These are phyloP conservation scores for Prunus mume DNA, from an alignment of 306 rosid species.

Conservation along the genomic window DNA sequence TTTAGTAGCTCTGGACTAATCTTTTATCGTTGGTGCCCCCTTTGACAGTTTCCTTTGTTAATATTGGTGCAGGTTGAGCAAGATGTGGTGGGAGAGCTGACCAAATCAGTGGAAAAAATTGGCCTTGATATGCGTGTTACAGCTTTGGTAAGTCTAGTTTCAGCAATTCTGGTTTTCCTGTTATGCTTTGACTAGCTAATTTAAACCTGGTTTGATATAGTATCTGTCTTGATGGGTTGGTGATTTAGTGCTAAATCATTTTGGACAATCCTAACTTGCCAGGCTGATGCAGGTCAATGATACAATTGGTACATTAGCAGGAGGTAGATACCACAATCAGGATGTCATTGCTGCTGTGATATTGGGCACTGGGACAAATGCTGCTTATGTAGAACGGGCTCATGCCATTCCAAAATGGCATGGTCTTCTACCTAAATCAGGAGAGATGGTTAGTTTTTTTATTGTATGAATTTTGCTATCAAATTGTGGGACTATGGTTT, in stretches of 20 bases:
- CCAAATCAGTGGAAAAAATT: slow-evolving; percentile 65
- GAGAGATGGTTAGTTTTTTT: slow-evolving; percentile 69
- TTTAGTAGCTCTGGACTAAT: background rate
- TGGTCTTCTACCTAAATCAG: slow-evolving; percentile 78
- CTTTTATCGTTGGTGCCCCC: background rate
- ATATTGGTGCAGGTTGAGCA: slow-evolving; percentile 72
- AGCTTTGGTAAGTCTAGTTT: slow-evolving; percentile 61
- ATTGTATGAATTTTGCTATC: slow-evolving; percentile 5
- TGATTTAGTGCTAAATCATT: background rate
- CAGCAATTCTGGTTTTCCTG: background rate
- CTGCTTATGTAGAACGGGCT: slow-evolving; percentile 86
- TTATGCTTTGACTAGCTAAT: slow-evolving; percentile 9
- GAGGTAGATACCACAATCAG: slow-evolving; percentile 65
- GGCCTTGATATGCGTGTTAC: slow-evolving; percentile 91
- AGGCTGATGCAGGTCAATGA: slow-evolving; percentile 76
- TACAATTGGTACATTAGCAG: slow-evolving; percentile 92
- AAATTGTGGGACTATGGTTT: background rate
- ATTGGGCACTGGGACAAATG: slow-evolving; percentile 98
- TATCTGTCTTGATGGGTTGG: slow-evolving; percentile 4
- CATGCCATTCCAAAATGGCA: slow-evolving; percentile 96
- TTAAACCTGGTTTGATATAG: slow-evolving; percentile 12
- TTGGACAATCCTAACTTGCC: slow-evolving; percentile 30
- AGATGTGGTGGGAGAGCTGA: slow-evolving; percentile 82
- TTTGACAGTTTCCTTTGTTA: slow-evolving; percentile 1
- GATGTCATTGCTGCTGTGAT: slow-evolving; percentile 90